phyloP scores from a whole-genome alignment of 495 filamentous ascomycete genomes.

The Trichoderma reesei region DNA sequence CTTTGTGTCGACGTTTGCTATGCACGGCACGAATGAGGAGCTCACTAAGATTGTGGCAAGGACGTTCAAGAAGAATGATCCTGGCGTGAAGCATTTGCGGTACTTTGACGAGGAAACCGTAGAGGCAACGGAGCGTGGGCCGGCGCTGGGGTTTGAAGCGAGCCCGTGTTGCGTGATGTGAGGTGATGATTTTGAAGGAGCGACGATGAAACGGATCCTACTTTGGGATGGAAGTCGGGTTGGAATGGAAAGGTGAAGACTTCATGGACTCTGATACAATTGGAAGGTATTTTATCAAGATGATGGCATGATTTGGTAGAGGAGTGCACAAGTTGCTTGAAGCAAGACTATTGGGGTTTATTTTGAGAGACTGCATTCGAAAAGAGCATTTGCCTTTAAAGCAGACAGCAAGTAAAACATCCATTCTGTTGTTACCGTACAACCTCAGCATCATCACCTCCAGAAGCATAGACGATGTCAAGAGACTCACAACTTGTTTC shows the following conservation, averaged over 20 bases:
- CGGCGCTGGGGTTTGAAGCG: not conserved
- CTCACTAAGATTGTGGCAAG: not conserved
- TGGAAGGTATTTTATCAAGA: no score
- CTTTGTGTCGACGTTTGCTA: not conserved
- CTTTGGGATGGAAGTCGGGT: not conserved
- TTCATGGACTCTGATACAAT: no score
- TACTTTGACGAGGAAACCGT: not conserved
- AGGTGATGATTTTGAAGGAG: no score
- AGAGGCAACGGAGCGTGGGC: not conserved
- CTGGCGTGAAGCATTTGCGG: not conserved
- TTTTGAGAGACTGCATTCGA: not conserved
- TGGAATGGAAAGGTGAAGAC: not conserved
- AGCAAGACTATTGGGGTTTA: no score
- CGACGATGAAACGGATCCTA: not conserved
- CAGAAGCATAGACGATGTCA: not conserved
- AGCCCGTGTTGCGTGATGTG: not conserved
- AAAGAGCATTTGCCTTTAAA: not conserved
- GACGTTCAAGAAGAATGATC: not conserved
- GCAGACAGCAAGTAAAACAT: not conserved
- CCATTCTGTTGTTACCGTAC: not conserved
- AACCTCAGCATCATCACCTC: not conserved
- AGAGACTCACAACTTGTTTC: not conserved
- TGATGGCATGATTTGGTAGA: no score
- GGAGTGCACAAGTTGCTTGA: no score
- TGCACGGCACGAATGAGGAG: not conserved